Base-by-base conservation (phyloP, 2,329 filamentous ascomycete species). In the Diaporthe helianthi region DNA sequence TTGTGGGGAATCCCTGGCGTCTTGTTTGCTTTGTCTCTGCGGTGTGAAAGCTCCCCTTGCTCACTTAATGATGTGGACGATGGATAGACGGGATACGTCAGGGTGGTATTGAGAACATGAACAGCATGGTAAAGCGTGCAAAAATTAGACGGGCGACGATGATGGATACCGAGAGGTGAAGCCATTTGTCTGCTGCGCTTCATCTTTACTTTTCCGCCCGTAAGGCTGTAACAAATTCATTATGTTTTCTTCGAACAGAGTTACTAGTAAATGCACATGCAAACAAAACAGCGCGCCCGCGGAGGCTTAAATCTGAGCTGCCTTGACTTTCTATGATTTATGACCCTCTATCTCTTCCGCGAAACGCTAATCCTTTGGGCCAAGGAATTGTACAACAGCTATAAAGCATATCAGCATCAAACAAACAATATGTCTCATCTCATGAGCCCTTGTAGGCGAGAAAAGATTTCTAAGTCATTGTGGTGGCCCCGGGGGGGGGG, bases 371-470 rank as follows among this genome's bases (percentile, higher is more conserved):
- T 80, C 78, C 69, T 76, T 76, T 0, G 77, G 76, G 4, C 75
- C 72, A 7, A 81, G 72, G 68, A 81, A 81, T 31, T 69, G 74
- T 9, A 81, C 69, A 4, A 80, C 79, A 58, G 78, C 78, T 80
- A 22, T 36, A 52, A 51, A 31, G 44, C 22, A 41, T 6, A 17
- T 71, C 26, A 72, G 70, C 17, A 46, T 29, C 5, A 41, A 38
- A 15, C 36, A 41, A 3, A 15, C 1, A 44, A 41, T 33, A 12
- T 19, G 1, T n/a, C 52, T 54, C 41, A 53, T 9, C 31, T 33
- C 31, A 33, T 33, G 31, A 33, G 36, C 36, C 36, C 36, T 13
- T 13, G 36, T n/a, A n/a, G n/a, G n/a, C n/a, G n/a, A n/a, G n/a
- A n/a, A n/a, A n/a, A n/a, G n/a, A n/a, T n/a, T n/a, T n/a, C n/a